A percentile compares a stretch with the other conserved stretches of the same genome.
phyloP scores from a whole-genome alignment of 177 flowering plant species.

The Vitis hybrid region DNA sequence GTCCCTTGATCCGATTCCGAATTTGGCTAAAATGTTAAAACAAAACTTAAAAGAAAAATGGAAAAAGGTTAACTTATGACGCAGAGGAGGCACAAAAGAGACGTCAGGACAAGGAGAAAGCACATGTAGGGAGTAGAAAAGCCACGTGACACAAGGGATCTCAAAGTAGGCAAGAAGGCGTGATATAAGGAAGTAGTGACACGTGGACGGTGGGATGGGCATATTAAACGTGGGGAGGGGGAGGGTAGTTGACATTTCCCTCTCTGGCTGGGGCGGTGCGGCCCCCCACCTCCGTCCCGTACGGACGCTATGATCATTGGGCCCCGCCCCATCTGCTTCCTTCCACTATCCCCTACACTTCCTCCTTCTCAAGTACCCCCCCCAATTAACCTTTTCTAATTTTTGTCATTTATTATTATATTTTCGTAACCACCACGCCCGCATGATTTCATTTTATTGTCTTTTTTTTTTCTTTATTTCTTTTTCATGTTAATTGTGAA shows the following conservation, averaged over 20 bases:
- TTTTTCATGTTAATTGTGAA: background rate
- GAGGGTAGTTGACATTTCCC: constrained; percentile 1
- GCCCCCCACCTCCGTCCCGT: background rate
- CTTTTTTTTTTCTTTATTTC: background rate
- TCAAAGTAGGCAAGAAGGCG: background rate
- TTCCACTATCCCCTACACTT: no score
- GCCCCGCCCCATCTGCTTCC: no score
- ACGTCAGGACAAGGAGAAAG: constrained; percentile 5
- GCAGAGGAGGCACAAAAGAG: no score
- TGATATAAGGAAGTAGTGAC: background rate
- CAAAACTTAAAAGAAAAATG: no score
- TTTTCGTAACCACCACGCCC: background rate
- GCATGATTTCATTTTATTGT: no score
- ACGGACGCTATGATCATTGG: background rate
- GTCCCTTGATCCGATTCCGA: no score
- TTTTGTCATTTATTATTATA: background rate
- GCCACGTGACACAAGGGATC: background rate
- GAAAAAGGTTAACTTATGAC: no score
- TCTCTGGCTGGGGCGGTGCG: background rate
- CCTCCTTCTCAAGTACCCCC: no score
- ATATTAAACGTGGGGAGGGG: constrained; percentile 11
- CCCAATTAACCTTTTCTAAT: background rate
- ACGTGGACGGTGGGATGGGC: constrained; percentile 13
- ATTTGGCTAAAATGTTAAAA: no score
- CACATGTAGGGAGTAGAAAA: background rate